Percentiles rank a stretch among this genome's conserved stretches.
These are phyloP conservation scores for Phytophthora crassamura DNA, from an alignment of 352 stramenopile genomes.

Conservation along the genomic window DNA sequence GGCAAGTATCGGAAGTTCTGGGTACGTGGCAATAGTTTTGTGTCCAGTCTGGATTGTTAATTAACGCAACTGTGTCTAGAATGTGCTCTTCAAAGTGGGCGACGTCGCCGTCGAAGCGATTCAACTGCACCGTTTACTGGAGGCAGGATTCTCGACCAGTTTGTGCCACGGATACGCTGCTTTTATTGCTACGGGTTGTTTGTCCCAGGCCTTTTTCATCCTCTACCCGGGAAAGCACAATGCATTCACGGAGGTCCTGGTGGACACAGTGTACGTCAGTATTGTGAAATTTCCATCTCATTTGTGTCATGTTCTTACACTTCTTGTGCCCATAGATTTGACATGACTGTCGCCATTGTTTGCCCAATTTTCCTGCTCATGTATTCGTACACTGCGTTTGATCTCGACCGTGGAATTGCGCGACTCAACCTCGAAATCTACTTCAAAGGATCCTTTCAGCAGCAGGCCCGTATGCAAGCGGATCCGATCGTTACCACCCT, in stretches of 20 bases:
- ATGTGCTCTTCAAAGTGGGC: slow-evolving; percentile 14
- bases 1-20: slow-evolving; percentile 19
- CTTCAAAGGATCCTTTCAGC: no score
- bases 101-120: slow-evolving; percentile 13
- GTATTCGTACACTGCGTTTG: no score
- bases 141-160: slow-evolving; percentile 8
- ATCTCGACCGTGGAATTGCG: no score
- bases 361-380: no score
- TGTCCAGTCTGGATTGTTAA: no score
- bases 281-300: no score
- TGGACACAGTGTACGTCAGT: slow-evolving; percentile 27
- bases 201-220: slow-evolving; percentile 12
- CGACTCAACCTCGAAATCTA: no score
- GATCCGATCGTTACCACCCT: slow-evolving; percentile 12
- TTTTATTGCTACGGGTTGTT: slow-evolving; percentile 9
- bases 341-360: no score
- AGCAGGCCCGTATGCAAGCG: slow-evolving; percentile 6
- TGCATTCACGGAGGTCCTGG: slow-evolving; percentile 20
- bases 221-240: not conserved
- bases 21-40: slow-evolving; percentile 3
- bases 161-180: slow-evolving; percentile 18
- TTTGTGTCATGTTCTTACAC: not conserved
- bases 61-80: slow-evolving; percentile 3
- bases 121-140: slow-evolving; percentile 14
- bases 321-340: slow-evolving; percentile 1